Evolutionary conservation across 129 eudicot genomes (phyloP).

Genomic region (Heracleum sosnowskyi): DNA sequence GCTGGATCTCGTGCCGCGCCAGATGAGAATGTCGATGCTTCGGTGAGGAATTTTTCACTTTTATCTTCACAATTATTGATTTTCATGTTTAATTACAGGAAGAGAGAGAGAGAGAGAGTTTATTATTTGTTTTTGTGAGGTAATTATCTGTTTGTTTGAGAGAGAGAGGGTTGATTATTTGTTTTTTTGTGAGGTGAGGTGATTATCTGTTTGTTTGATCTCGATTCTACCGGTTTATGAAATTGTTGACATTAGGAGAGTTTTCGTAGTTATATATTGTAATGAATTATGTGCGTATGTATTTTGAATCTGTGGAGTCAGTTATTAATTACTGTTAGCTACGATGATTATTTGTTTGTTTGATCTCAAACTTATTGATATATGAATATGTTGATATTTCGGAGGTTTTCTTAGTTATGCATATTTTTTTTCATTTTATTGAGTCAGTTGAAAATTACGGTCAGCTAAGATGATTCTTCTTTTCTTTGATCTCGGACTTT

Average conservation of each 20-base stretch:
- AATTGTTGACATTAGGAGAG: background rate
- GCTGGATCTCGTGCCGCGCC: background rate
- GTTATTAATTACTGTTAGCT: background rate
- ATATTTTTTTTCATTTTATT: no score
- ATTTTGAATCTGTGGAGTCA: background rate
- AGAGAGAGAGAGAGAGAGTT: no score
- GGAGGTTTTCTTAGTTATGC: background rate
- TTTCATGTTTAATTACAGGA: no score
- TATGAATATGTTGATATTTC: background rate
- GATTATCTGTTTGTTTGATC: background rate
- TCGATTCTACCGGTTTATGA: background rate
- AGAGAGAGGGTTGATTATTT: background rate
- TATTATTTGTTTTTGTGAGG: background rate
- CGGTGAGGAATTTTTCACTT: background rate
- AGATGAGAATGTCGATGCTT: background rate
- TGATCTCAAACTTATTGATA: background rate
- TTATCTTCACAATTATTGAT: background rate
- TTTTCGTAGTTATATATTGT: background rate
- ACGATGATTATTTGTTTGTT: background rate
- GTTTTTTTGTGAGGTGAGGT: background rate
- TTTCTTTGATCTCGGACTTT: background rate
- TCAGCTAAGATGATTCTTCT: background rate
- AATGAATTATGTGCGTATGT: background rate
- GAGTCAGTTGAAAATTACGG: background rate
- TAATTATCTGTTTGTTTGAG: background rate